phyloP scores from a whole-genome alignment of 192 early-diverging fungal species.

The Pilaira anomala region DNA sequence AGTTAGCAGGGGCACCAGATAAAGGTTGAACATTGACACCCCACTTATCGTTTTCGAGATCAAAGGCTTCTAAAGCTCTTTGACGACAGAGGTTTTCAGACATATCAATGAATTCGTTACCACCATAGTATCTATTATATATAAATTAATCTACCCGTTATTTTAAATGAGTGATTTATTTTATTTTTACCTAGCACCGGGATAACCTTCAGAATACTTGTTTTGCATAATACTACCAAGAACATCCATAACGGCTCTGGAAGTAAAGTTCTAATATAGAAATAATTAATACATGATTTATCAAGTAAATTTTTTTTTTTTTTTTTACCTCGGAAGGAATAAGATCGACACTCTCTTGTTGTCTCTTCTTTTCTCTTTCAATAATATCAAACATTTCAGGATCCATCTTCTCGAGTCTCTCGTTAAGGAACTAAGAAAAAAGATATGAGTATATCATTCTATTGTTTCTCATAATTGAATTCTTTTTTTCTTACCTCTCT shows the following conservation, averaged over 20 bases:
- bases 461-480: not conserved
- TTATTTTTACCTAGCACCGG: slow-evolving; percentile 67
- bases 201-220: slow-evolving; percentile 99
- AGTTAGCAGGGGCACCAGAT: slow-evolving; percentile 95
- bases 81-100: slow-evolving; percentile 92
- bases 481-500: slow-evolving; percentile 46
- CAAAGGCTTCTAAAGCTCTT: slow-evolving; percentile 93
- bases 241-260: slow-evolving; percentile 91
- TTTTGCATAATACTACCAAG: slow-evolving; percentile 98
- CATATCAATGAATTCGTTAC: slow-evolving; percentile 97
- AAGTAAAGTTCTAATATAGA: slow-evolving; percentile 86
- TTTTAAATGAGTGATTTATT: not conserved
- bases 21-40: slow-evolving; percentile 98
- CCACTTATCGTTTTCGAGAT: slow-evolving; percentile 81
- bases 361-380: slow-evolving; percentile 91
- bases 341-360: slow-evolving; percentile 87
- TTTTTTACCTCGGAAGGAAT: slow-evolving; percentile 89
- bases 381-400: slow-evolving; percentile 93
- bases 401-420: slow-evolving; percentile 71
- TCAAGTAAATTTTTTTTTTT: not conserved
- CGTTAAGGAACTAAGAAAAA: slow-evolving; percentile 65
- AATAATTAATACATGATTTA: not conserved
- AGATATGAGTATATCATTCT: not conserved
- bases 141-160: not conserved
- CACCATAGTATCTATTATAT: slow-evolving; percentile 89